These are phyloP conservation scores for Selaginella moellendorffii DNA, from an alignment of 75 land plant genomes.

Conservation along the genomic window DNA sequence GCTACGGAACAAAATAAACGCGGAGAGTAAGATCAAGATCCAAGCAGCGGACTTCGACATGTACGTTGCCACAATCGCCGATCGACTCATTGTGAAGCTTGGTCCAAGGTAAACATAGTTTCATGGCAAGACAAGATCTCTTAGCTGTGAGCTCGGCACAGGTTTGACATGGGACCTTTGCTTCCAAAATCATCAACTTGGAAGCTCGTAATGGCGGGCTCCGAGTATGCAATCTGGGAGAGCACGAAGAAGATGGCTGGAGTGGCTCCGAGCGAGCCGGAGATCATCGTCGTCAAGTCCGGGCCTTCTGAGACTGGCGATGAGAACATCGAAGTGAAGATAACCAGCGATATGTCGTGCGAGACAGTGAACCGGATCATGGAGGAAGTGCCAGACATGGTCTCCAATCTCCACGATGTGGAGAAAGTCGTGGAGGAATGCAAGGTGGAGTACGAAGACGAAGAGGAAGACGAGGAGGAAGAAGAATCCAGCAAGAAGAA, in stretches of 20 bases:
- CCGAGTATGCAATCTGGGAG: slow-evolving; percentile 14
- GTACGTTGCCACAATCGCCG: slow-evolving; percentile 48
- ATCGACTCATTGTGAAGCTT: slow-evolving; percentile 39
- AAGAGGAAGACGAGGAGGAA: neutral
- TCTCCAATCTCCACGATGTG: neutral
- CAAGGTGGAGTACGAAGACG: neutral
- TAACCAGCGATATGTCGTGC: neutral
- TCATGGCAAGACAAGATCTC: too few species aligned
- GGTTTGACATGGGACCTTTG: slow-evolving; percentile 16
- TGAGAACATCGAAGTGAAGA: neutral
- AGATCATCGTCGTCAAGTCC: neutral
- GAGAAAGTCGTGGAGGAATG: neutral
- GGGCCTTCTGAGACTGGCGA: neutral
- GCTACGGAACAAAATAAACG: slow-evolving; percentile 27
- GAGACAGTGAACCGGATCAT: neutral
- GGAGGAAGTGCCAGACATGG: neutral
- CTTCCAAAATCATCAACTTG: slow-evolving; percentile 5
- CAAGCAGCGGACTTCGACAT: slow-evolving; percentile 38
- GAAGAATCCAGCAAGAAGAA: too few species aligned
- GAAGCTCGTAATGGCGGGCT: slow-evolving; percentile 10
- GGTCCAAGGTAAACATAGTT: slow-evolving; percentile 33
- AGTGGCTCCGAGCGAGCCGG: neutral
- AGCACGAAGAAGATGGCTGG: neutral
- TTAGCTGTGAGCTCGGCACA: neutral
- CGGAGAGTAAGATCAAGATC: slow-evolving; percentile 28